Evolutionary conservation across 331 rosid genomes (phyloP), one percentile per base, ranked within the genome.

Genomic region (Arachis monticola): DNA sequence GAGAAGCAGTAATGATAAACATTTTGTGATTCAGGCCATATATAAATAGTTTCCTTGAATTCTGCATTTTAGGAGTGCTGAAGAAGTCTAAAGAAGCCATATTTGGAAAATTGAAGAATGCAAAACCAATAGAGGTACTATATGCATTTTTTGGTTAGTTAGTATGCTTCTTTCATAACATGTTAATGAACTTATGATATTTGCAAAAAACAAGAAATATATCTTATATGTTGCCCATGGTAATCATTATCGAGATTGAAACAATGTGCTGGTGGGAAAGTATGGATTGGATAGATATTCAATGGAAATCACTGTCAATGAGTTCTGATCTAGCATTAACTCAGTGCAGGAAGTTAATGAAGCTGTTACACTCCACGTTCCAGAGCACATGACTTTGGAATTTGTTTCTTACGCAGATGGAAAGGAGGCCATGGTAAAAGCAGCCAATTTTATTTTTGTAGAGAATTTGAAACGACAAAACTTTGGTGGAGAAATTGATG

Each of bases 401-500:
- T 88, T 93, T 83, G 77, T 70, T 70, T 89, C 96, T 44, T 79
- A 75, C 53, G 76, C 75, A 74, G 97, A 93, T 65, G 97, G 93
- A 78, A 93, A 88, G 87, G 95, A 89, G 82, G 92, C 93, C 53
- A 68, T 93, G 48, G 78, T 85, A 47, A 88, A 86, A 81, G 97
- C 97, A 77, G 93, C 96, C 52, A 90, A 88, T 86, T 80, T 86
- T 61, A 86, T 91, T 79, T 83, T 91, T 50, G 61, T 30, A 22
- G 86, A 88, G 79, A 83, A 85, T 55, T 76, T 84, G 79, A 85
- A 81, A 76, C 80, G 22, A 55, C 67, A 74, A 44, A 79, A 77
- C 70, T 76, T 76, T 67, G 79, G 76, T 80, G 90, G 77, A 68
- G 84, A 81, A 56, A 70, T 79, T 41, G 82, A 68, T 73, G 80